Base-by-base conservation (phyloP, 768 basidiomycete genomes). In the Exidia glandulosa region DNA sequence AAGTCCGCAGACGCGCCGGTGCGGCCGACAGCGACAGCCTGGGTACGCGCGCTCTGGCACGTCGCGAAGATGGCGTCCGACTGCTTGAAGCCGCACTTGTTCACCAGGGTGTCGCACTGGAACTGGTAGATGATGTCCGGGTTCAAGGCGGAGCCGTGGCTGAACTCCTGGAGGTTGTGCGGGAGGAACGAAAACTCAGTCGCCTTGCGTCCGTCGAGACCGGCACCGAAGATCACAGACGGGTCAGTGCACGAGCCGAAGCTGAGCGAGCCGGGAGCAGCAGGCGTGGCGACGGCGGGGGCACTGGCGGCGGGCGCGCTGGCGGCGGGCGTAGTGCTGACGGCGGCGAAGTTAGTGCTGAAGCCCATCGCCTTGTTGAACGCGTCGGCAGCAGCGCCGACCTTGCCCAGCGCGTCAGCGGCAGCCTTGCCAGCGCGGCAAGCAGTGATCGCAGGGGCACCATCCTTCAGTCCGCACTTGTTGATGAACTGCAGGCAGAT, bases 341-440 rank as follows among this genome's bases (percentile, higher is more conserved):
- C 36, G 19, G 36, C 19, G 36, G 19, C 36, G 66, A 86, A 85
- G 69, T 80, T 68, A 54, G 83, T 84, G 3, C 54, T 70, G 61
- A 81, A 76, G 23, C 80, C 81, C 63, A 85, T 82, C 47, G 69
- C 77, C 19, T 73, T 74, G 70, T 86, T 85, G 77, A 85, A 86
- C 3, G 73, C 77, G 68, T 85, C 84, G 16, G 84, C 83, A 64
- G 82, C 80, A 12, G 72, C 76, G 63, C 84, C 84, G 32, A 3
- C 70, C 63, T 69, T 67, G 19, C 69, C 61, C 10, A 74, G 75
- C 61, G 77, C 71, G 59, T 68, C 66, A 19, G 81, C 81, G 57
- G 79, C 78, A 32, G 73, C 62, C 36, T 63, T 56, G 25, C 62
- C 62, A 2, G 32, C 7, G 12, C 50, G 50, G 50, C 50, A 54